Base-by-base conservation (phyloP, 164 flowering plant species). In the Saururus chinensis region DNA sequence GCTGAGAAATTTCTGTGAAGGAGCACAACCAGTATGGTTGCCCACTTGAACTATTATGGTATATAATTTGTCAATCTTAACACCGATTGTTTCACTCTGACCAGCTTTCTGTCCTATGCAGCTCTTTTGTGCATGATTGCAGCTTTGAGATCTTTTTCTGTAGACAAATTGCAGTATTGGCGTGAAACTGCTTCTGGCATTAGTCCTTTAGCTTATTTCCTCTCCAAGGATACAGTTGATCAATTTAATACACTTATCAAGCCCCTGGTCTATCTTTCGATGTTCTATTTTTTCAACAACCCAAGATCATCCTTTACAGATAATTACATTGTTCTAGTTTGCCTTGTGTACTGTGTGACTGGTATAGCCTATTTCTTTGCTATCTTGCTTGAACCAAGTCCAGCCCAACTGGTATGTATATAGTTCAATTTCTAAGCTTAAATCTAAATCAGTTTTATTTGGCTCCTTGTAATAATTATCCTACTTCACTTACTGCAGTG, bases 251-350 rank as follows among this genome's bases (percentile, higher is more conserved):
- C 95, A 49, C 20, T 93, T 11, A 61, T 93, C 67, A 93, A 93
- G 74, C 98, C 98, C 51, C 72, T 85, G 41, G 92, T 93, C 37
- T 93, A 93, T 77, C 92, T 90, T 53, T 88, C 96, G 14, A 93
- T 90, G 97, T 93, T 89, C 76, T 93, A 88, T 73, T 93, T 88
- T 84, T 90, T 88, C 84, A 93, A 90, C 91, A 89, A 83, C 62
- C 98, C 98, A 0, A 78, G 98, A 77, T 93, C 98, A 42, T 69
- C 85, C 59, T 78, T 93, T 62, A 54, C 60, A 2, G 96, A 86
- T 42, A 93, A 93, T 60, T 93, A 88, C 69, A 24, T 84, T 22
- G 77, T 93, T 67, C 61, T 90, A 72, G 64, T 85, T 51, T 88
- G 96, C 66, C 87, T 93, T 54, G 92, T 86, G 20, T 93, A 93